Evolutionary conservation across 306 rosid species (phyloP).

Genomic region (Delonix regia): DNA sequence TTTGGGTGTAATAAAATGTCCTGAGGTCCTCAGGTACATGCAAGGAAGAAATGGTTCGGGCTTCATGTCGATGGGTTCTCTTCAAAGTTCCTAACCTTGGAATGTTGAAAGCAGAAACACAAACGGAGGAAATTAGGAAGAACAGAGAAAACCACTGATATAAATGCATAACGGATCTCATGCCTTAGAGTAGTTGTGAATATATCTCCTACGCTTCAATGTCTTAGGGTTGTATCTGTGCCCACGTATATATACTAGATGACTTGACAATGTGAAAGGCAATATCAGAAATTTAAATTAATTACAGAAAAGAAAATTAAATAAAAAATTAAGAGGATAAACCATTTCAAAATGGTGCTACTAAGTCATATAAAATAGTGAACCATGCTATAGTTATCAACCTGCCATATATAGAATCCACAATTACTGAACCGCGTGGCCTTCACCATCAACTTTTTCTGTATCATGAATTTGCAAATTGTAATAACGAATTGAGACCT

Average conservation of each 20-base stretch:
- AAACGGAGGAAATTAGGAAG: not conserved
- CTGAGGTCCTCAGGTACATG: not conserved
- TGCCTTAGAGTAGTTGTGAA: not conserved
- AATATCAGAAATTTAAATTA: not conserved
- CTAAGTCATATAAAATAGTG: not conserved
- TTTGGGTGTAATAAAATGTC: slow-evolving; percentile 39
- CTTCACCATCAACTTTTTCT: not conserved
- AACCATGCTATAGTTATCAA: not conserved
- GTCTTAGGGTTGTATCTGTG: not conserved
- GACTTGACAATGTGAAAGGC: not conserved
- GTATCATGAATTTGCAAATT: not conserved
- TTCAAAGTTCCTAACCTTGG: slow-evolving; percentile 26
- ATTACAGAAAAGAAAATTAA: not conserved
- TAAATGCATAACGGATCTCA: not conserved
- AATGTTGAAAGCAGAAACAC: slow-evolving; percentile 14
- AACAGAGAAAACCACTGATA: not conserved
- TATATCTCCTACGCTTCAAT: not conserved
- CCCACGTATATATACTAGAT: not conserved
- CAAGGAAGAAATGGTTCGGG: not conserved
- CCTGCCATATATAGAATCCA: not conserved
- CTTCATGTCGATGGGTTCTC: slow-evolving; percentile 12
- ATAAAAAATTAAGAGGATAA: not conserved
- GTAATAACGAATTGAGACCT: not conserved
- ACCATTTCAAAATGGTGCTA: not conserved
- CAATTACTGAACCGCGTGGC: not conserved